Percentiles rank a stretch among this genome's conserved stretches.
phyloP scores from a whole-genome alignment of 331 rosid genomes.

The Telfairia occidentalis region DNA sequence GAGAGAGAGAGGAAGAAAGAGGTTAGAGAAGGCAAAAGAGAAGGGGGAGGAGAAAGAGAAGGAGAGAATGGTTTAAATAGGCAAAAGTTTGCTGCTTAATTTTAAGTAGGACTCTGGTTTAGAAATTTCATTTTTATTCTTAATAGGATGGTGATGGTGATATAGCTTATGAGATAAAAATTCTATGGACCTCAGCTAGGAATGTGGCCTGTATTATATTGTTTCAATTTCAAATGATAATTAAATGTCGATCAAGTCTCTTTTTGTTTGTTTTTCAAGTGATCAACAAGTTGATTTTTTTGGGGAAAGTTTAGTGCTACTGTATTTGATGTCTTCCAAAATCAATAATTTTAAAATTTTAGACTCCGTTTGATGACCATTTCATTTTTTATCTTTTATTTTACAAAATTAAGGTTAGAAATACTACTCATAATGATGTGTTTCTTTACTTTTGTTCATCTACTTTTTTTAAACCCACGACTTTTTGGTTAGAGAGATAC shows the following conservation, averaged over 20 bases:
- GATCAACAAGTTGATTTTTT: neutral
- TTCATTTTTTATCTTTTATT: no score
- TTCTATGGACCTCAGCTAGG: neutral
- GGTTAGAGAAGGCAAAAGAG: constrained; percentile 14
- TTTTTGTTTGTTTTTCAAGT: neutral
- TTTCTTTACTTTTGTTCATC: no score
- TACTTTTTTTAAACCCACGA: no score
- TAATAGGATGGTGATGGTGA: neutral
- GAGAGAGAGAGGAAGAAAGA: constrained; percentile 22
- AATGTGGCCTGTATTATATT: neutral
- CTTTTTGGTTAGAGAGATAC: no score
- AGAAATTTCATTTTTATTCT: neutral
- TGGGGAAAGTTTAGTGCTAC: neutral
- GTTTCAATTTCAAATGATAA: neutral
- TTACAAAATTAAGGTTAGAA: no score
- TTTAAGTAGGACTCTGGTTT: constrained; percentile 12
- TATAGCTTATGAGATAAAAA: neutral
- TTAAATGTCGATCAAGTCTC: no score
- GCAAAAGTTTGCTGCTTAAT: constrained; percentile 16
- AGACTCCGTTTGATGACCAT: no score
- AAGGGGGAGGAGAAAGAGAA: constrained; percentile 40
- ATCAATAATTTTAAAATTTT: no score
- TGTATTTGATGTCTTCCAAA: neutral
- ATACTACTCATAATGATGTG: no score
- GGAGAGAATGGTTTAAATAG: constrained; percentile 46